Evolutionary conservation across 2,329 filamentous ascomycete genomes (phyloP).

Genomic region (Trichoderma hamatum): DNA sequence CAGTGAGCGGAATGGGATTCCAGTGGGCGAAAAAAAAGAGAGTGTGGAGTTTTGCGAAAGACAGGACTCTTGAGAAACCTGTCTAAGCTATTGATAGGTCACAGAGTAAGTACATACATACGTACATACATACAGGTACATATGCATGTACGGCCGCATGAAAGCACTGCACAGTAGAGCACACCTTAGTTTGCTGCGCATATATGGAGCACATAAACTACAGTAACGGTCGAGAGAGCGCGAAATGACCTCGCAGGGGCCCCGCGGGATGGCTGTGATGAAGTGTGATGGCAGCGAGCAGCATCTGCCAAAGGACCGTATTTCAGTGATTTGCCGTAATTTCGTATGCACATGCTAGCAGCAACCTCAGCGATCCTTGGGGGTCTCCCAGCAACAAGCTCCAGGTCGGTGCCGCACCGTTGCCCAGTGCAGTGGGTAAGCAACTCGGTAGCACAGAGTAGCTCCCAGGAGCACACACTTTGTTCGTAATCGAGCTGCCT

Average conservation of each 20-base stretch:
- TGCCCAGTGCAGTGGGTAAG: not conserved
- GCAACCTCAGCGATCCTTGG: slow-evolving; percentile 8
- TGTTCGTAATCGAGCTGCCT: slow-evolving; percentile 12
- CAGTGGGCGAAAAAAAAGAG: not conserved
- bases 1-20: slow-evolving; percentile 4
- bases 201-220: not conserved
- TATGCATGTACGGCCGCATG: not conserved
- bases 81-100: slow-evolving; percentile 14
- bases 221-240: not conserved
- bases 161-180: not conserved
- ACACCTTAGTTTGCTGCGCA: not conserved
- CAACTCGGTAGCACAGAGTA: not conserved
- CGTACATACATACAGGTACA: slow-evolving; percentile 20
- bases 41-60: slow-evolving; percentile 3
- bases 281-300: not conserved
- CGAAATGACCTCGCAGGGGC: slow-evolving; percentile 4
- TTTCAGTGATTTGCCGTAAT: slow-evolving; percentile 8
- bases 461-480: not conserved
- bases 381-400: slow-evolving; percentile 14
- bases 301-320: not conserved
- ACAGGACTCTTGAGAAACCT: not conserved
- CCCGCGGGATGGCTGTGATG: not conserved
- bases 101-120: slow-evolving; percentile 11
- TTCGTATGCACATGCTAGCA: not conserved
- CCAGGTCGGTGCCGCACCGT: not conserved